These are phyloP conservation scores for Cyclostephanos tholiformis DNA, from an alignment of 108 stramenopile species.

Conservation along the genomic window DNA sequence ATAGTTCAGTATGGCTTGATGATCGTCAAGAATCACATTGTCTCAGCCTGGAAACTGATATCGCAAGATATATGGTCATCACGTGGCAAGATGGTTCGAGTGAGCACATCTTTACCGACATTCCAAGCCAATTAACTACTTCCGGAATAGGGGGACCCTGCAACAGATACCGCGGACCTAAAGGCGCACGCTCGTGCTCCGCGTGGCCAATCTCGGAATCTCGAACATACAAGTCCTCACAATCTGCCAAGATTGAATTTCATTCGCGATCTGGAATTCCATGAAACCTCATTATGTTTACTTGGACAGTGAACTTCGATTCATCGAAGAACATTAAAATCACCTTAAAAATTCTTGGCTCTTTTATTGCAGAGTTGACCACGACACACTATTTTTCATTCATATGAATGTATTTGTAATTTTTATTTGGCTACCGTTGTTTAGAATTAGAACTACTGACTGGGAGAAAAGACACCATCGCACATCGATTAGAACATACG, in stretches of 20 bases:
- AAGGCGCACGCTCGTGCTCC: too few species aligned
- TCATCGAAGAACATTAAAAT: not conserved
- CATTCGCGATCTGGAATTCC: constrained; percentile 4
- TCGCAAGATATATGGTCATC: constrained; percentile 19
- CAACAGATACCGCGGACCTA: too few species aligned
- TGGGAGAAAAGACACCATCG: not conserved
- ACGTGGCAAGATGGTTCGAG: constrained; percentile 23
- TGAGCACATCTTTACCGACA: constrained; percentile 1
- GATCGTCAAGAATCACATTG: constrained; percentile 15
- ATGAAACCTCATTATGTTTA: not conserved
- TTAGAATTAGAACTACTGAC: constrained; percentile 14
- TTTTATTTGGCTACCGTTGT: constrained; percentile 8
- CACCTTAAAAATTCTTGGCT: too few species aligned
- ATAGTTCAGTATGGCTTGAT: constrained; percentile 30
- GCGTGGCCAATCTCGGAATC: too few species aligned
- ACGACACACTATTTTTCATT: too few species aligned
- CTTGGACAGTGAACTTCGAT: not conserved
- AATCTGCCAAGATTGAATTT: constrained; percentile 6
- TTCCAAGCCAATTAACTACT: too few species aligned
- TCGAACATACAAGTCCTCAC: too few species aligned
- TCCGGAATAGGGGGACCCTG: too few species aligned
- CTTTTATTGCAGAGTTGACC: too few species aligned
- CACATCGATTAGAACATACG: constrained; percentile 80
- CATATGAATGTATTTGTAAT: not conserved
- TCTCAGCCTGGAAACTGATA: constrained; percentile 15